These are phyloP conservation scores for Salix brachista DNA, from an alignment of 345 rosid species.

Conservation along the genomic window DNA sequence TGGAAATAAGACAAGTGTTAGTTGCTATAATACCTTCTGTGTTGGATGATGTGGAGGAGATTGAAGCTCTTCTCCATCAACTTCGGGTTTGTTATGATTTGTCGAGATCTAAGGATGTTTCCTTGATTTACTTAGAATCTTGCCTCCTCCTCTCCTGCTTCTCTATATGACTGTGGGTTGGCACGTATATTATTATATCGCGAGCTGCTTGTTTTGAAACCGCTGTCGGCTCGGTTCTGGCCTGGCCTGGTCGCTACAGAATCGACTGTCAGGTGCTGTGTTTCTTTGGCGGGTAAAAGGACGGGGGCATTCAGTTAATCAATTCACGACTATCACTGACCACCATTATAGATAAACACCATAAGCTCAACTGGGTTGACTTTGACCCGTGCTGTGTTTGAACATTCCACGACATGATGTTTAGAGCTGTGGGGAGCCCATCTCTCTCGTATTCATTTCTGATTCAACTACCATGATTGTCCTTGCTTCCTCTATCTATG, in stretches of 20 bases:
- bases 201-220: too few relatives aligned
- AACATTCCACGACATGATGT: background rate
- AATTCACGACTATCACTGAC: too few relatives aligned
- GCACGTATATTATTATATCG: too few relatives aligned
- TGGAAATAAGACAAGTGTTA: constrained; percentile 6
- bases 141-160: background rate
- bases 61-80: constrained; percentile 44
- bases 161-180: too few relatives aligned
- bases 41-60: constrained; percentile 42
- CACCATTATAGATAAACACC: background rate
- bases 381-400: background rate
- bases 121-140: background rate
- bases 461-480: too few relatives aligned
- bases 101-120: constrained; percentile 1
- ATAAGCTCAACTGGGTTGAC: background rate
- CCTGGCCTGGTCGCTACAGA: too few relatives aligned
- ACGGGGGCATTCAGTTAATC: background rate
- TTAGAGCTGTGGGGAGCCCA: background rate
- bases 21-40: constrained; percentile 31
- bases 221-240: too few relatives aligned
- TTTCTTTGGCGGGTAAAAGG: background rate
- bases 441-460: too few relatives aligned
- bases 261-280: background rate
- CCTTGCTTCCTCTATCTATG: too few relatives aligned
- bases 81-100: constrained; percentile 15